Evolutionary conservation across 495 filamentous ascomycete genomes (phyloP), one percentile per base, ranked within the genome.

Genomic region (Penicillium waksmanii): DNA sequence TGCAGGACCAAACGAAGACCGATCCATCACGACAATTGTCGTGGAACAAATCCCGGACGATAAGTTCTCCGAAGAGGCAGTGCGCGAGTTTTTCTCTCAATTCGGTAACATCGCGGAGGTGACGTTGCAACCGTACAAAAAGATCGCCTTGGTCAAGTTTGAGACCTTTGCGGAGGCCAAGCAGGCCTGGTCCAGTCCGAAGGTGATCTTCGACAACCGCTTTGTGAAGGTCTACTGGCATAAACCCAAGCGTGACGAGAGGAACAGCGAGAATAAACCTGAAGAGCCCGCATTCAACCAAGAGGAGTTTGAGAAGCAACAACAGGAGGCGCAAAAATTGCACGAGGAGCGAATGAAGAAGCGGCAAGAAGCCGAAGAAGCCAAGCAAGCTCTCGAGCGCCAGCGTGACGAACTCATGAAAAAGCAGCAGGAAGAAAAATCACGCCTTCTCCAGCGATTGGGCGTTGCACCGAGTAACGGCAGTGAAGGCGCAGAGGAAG

Each of bases 191-290:
- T 86, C 87, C 15, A 96, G 92, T 42, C 95, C 95, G 0, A 96
- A 96, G 68, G 90, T 91, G 49, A 92, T 98, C 51, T 98, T 98
- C 65, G 92, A 97, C 61, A 98, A 98, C 62, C 83, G 95, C 18
- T 98, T 98, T 65, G 95, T 98, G 46, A 98, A 97, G 70, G 92
- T 98, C 5, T 98, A 93, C 66, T 98, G 95, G 95, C 84, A 90
- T 71, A 94, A 90, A 62, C 83, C 87, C 0, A 85, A 87, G 2
- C 62, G 65, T 34, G 68, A 74, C 5, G 75, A 80, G 18, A 67
- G 61, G 40, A 75, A 73, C 38, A 67, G 66, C 31, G 70, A 53
- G 51, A 70, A 63, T 36, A 70, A 60, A 48, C 62, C 66, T 13
- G 67, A 68, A 27, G 43, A 67, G 21, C 63, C 62, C 21, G 77